Percentiles rank a stretch among this genome's conserved stretches.
phyloP scores from a whole-genome alignment of 1,284 basidiomycete species.

The Ustilago sp. region DNA sequence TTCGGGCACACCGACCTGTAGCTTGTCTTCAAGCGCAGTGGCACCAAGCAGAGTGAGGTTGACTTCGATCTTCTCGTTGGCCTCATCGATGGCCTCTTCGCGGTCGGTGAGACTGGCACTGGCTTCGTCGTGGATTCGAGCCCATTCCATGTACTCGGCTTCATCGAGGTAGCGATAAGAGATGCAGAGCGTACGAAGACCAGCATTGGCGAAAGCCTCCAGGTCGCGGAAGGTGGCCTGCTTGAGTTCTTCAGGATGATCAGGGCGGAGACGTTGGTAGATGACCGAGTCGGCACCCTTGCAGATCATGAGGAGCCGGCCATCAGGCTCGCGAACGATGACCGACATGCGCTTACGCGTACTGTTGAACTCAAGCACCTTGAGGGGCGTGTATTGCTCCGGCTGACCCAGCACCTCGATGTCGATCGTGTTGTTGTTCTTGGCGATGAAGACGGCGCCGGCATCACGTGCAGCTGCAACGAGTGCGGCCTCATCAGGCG shows the following conservation, averaged over 20 bases:
- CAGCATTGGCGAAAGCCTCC: constrained; percentile 92
- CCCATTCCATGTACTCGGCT: constrained; percentile 86
- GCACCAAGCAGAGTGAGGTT: constrained; percentile 86
- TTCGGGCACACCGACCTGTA: constrained; percentile 96
- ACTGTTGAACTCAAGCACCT: constrained; percentile 91
- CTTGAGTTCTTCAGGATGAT: constrained; percentile 82
- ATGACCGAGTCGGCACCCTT: constrained; percentile 98
- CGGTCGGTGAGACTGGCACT: constrained; percentile 80
- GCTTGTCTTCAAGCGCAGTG: constrained; percentile 94
- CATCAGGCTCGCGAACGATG: constrained; percentile 84
- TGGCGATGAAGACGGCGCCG: constrained; percentile 89
- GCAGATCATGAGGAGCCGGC: constrained; percentile 84
- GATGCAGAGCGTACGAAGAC: constrained; percentile 90
- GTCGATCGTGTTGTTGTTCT: constrained; percentile 80
- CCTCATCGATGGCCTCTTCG: constrained; percentile 90
- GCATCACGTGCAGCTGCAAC: constrained; percentile 90
- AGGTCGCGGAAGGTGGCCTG: constrained; percentile 84
- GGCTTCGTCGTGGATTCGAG: constrained; percentile 83
- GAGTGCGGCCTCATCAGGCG: constrained; percentile 92
- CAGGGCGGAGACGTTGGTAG: constrained; percentile 81
- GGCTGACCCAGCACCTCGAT: constrained; percentile 91
- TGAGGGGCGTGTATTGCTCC: constrained; percentile 83
- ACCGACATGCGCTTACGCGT: constrained; percentile 94
- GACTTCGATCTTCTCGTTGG: constrained; percentile 85
- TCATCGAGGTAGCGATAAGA: constrained; percentile 83